Conservation (phyloP, 2,329 filamentous ascomycete species). For the Fusarium floridanum region DNA sequence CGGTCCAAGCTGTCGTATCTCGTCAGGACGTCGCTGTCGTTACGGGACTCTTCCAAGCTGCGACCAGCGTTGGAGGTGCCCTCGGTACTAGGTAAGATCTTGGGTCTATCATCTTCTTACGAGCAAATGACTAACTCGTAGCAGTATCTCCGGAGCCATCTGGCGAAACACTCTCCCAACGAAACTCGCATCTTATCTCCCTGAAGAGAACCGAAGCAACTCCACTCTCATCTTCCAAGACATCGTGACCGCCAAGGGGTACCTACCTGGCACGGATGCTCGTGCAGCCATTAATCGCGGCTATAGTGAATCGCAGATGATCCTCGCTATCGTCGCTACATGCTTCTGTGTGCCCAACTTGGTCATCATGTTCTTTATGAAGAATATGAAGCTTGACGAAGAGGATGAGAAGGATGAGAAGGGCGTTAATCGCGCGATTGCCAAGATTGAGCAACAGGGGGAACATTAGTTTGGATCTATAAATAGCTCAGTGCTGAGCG, state of each 20-base stretch:
- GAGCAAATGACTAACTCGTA: background rate
- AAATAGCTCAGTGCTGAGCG: background rate
- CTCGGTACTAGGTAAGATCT: constrained; percentile 46
- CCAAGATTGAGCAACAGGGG: background rate
- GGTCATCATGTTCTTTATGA: constrained; percentile 35
- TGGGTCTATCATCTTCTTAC: accelerated
- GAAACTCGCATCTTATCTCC: constrained; percentile 39
- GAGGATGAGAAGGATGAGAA: constrained; percentile 9
- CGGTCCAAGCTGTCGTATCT: constrained; percentile 47
- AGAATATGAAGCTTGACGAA: constrained; percentile 26
- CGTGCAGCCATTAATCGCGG: constrained; percentile 32
- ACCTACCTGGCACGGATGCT: constrained; percentile 1
- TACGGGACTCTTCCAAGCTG: constrained; percentile 50
- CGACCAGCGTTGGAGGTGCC: constrained; percentile 46
- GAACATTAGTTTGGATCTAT: background rate
- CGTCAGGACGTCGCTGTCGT: constrained; percentile 51
- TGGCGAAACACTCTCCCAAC: constrained; percentile 46
- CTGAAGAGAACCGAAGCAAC: constrained; percentile 24
- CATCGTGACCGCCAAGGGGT: constrained; percentile 41
- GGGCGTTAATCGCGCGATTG: background rate
- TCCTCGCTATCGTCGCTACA: constrained; percentile 33
- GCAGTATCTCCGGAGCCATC: constrained; percentile 51
- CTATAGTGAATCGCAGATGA: constrained; percentile 35
- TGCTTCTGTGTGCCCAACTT: constrained; percentile 28
- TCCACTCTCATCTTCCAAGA: constrained; percentile 41